Base-by-base conservation (phyloP, 257 asterid species). In the Solanum chmielewskii region DNA sequence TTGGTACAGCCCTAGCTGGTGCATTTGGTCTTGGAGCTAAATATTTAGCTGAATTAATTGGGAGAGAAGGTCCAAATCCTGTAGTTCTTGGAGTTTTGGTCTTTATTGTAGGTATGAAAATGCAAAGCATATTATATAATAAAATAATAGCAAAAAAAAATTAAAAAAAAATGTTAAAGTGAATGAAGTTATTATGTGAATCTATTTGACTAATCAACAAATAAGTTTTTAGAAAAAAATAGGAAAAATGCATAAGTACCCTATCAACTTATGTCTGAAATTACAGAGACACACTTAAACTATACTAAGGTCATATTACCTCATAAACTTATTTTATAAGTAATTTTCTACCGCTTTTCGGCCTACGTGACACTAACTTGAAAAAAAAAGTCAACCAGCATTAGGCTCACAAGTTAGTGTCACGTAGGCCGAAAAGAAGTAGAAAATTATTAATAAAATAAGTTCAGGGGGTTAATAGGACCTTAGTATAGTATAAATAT, bases 1-100 rank as follows among this genome's bases (percentile, higher is more conserved):
- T 86, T 33, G 98, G 96, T 7, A 95, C 99, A 27, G 41, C 92
- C 49, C 6, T 91, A 23, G 98, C 98, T 1, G 96, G 97, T 69
- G 95, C 88, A 27, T 56, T 96, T 70, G 99, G 98, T 9, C 62
- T 96, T 15, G 99, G 94, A 52, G 97, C 96, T 5, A 95, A 93
- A 80, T 90, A 92, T 86, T 91, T 95, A 88, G 98, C 97, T 18
- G 74, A 70, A 56, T 88, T 90, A 0, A 91, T 91, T 52, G 99
- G 99, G 52, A 83, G 91, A n/a, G 86, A 87, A 86, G 95, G 95
- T n/a, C 37, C 83, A 15, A 92, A 95, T 74, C 96, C 97, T 14
- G 29, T 95, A 11, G 33, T 94, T 68, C 91, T 96, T 23, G 99
- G 94, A 1, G 9, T 92, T n/a, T 41, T 94, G 70, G 98, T 96